Base-by-base conservation (phyloP, 2,329 filamentous ascomycete genomes). In the Trichoderma atrobrunneum region DNA sequence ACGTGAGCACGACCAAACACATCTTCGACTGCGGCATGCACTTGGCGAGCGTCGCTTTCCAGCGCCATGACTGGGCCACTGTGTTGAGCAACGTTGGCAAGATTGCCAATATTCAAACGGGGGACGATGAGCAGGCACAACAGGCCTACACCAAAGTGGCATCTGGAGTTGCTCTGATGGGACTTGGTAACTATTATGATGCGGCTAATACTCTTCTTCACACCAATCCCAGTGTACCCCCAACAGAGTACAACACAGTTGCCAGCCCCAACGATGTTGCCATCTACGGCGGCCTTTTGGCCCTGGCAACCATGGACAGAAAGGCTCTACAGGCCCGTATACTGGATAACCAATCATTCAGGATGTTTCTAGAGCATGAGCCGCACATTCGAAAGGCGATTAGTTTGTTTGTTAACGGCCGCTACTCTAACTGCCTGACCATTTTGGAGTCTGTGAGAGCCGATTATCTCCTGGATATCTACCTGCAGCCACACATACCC, bases 311-410 rank as follows among this genome's bases (percentile, higher is more conserved):
- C 2, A 97, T 98, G 92, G 88, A 93, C 73, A 90, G 96, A 62
- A 85, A 86, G 8, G 90, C 93, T 73, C 86, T 99, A 26, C 92
- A 96, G 80, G 84, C 82, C 7, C 85, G 86, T 7, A 94, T 98
- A 3, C 88, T 99, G 0, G 93, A 96, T 48, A 97, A 94, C 78
- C 84, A 85, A 39, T 85, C 87, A 12, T 99, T 99, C 84, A 92
- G 96, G 67, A 90, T 88, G 60, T 97, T 96, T 79, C 88, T 99
- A 16, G 96, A 98, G 80, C 87, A 97, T 1, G 96, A 98, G 81
- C 94, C 95, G 4, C 95, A 98, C 78, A 92, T 99, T 74, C 93
- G 96, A 74, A 95, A 95, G 72, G 95, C 96, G 14, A 92, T 99
- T 76, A 89, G 89, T 8, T 91, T 93, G 79, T 99, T 98, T 83